A percentile compares a stretch with the other conserved stretches of the same genome.
Conservation (phyloP, 306 rosid species). For the Cucumis hystrix region DNA sequence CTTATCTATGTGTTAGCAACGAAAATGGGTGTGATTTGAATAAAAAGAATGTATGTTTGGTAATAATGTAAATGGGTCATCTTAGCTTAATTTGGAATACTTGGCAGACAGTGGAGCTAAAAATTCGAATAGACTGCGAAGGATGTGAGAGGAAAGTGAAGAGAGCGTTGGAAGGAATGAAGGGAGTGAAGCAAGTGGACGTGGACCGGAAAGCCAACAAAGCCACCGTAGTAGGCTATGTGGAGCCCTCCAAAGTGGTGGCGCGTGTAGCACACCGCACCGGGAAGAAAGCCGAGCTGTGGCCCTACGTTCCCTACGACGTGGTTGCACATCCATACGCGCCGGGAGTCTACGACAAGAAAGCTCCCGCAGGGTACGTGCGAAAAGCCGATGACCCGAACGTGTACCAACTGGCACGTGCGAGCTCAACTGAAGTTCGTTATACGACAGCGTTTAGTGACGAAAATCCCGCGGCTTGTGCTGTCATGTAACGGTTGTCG, state of each 20-base stretch:
- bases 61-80: too few relatives aligned
- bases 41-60: too few relatives aligned
- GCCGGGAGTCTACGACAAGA: constrained; percentile 28
- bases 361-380: constrained; percentile 47
- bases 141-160: constrained; percentile 35
- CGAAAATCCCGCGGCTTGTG: constrained; percentile 35
- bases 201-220: constrained; percentile 27
- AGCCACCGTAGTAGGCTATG: constrained; percentile 30
- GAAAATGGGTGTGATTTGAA: too few relatives aligned
- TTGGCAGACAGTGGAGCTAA: constrained; percentile 22
- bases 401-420: constrained; percentile 25
- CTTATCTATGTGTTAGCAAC: too few relatives aligned
- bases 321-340: constrained; percentile 41
- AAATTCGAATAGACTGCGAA: constrained; percentile 39
- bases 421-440: constrained; percentile 24
- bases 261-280: constrained; percentile 26
- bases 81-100: too few relatives aligned
- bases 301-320: constrained; percentile 41
- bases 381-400: constrained; percentile 23
- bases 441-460: constrained; percentile 41
- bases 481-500: constrained; percentile 14
- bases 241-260: constrained; percentile 26
- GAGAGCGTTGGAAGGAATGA: constrained; percentile 32
- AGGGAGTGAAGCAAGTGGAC: constrained; percentile 28
- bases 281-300: constrained; percentile 39